Conservation (phyloP, 495 filamentous ascomycete genomes). For the Penicillium maclennaniae region DNA sequence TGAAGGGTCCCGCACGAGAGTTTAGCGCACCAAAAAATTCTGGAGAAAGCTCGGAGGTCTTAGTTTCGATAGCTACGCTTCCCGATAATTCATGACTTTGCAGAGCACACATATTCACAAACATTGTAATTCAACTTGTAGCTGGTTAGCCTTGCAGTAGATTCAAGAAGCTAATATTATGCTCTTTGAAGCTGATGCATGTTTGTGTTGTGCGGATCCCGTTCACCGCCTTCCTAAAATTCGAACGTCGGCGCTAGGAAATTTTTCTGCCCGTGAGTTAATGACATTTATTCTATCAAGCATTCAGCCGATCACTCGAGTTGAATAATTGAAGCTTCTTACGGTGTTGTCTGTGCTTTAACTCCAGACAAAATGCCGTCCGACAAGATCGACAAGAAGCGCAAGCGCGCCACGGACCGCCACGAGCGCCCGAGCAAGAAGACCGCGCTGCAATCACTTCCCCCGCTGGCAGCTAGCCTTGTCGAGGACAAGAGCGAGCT, state of each 20-base stretch:
- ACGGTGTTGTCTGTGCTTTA: not conserved
- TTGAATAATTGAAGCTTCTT: constrained; percentile 6
- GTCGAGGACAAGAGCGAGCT: constrained; percentile 54
- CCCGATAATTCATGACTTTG: constrained; percentile 27
- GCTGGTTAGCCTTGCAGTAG: constrained; percentile 1
- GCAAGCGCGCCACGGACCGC: constrained; percentile 60
- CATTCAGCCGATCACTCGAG: constrained; percentile 11
- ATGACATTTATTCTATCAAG: constrained; percentile 27
- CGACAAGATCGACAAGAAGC: constrained; percentile 61
- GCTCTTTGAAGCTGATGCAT: not conserved
- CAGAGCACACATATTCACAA: constrained; percentile 4
- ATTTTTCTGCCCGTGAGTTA: constrained; percentile 28
- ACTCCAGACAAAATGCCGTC: constrained; percentile 44
- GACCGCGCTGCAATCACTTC: constrained; percentile 46
- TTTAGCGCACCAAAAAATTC: constrained; percentile 35
- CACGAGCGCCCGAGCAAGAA: constrained; percentile 60
- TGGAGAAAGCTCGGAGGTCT: constrained; percentile 27
- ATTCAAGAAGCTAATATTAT: not conserved
- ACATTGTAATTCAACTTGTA: not conserved
- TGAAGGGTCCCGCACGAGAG: constrained; percentile 41
- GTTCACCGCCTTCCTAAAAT: constrained; percentile 18
- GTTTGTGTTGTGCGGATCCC: constrained; percentile 20
- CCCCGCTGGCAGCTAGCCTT: constrained; percentile 52
- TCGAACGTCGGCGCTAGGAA: constrained; percentile 14
- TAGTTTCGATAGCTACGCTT: constrained; percentile 28